A percentile compares a stretch with the other conserved stretches of the same genome.
Conservation (phyloP, 176 grass and related monocot genomes). For the Triticum timopheevii region DNA sequence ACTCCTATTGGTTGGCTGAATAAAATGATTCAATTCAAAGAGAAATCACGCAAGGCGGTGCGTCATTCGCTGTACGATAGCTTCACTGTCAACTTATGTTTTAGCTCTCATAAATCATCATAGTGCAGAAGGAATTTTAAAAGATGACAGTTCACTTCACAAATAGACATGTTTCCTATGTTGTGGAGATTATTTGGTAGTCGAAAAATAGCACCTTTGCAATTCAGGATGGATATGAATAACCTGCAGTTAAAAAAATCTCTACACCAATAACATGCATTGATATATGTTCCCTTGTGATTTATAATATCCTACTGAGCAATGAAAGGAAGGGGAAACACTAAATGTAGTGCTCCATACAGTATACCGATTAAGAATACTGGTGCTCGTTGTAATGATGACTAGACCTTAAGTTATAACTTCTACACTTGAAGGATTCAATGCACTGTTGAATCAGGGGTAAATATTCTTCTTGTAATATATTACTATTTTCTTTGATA, state of each 20-base stretch:
- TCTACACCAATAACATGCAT: neutral
- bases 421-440: slow-evolving; percentile 1
- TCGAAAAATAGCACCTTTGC: neutral
- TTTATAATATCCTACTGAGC: slow-evolving; percentile 6
- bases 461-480: slow-evolving; percentile 12
- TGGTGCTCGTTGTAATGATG: slow-evolving; percentile 9
- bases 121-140: neutral
- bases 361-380: neutral
- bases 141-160: neutral
- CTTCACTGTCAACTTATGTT: slow-evolving; percentile 48
- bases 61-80: slow-evolving; percentile 81
- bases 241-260: neutral
- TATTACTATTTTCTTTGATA: neutral
- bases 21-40: slow-evolving; percentile 99
- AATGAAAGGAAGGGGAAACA: neutral
- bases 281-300: neutral
- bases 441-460: slow-evolving; percentile 15
- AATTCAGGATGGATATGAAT: slow-evolving; percentile 2
- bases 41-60: slow-evolving; percentile 99
- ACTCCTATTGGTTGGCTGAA: slow-evolving; percentile 98
- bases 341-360: slow-evolving; percentile 8
- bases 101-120: slow-evolving; percentile 9
- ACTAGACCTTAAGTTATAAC: slow-evolving; percentile 10
- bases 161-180: slow-evolving; percentile 14
- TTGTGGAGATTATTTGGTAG: neutral